Conservation (phyloP, 768 basidiomycete species). For the Mycena rebaudengoi region DNA sequence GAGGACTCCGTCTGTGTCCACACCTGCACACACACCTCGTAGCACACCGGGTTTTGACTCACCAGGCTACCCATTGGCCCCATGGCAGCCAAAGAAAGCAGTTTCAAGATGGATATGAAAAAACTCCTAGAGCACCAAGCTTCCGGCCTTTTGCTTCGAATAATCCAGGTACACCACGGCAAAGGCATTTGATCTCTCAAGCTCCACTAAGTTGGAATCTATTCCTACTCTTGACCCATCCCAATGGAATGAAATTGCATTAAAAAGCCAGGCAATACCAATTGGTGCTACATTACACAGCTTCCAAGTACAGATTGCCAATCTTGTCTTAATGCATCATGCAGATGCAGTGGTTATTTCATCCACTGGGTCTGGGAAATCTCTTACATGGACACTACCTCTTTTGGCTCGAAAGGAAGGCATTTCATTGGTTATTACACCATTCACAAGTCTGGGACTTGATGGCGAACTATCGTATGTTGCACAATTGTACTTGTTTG, state of each 20-base stretch:
- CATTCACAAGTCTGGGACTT: slow-evolving; percentile 33
- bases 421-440: slow-evolving; percentile 31
- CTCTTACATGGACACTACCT: slow-evolving; percentile 28
- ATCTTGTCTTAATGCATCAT: slow-evolving; percentile 19
- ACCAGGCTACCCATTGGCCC: not conserved
- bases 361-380: slow-evolving; percentile 34
- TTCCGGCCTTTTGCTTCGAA: not conserved
- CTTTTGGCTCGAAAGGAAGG: slow-evolving; percentile 28
- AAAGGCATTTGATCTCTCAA: not conserved
- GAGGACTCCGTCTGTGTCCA: too few species aligned
- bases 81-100: not conserved
- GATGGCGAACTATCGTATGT: slow-evolving; percentile 28
- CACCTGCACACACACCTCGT: too few species aligned
- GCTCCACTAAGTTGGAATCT: not conserved
- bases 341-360: slow-evolving; percentile 29
- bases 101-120: not conserved
- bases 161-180: not conserved
- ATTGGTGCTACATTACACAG: not conserved
- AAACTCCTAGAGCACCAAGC: not conserved
- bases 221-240: not conserved
- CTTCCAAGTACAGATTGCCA: slow-evolving; percentile 29
- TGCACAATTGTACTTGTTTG: too few species aligned
- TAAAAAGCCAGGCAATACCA: not conserved
- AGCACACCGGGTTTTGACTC: slow-evolving; percentile 1
- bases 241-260: not conserved